Conservation (phyloP, 805 yeast species). For the Ogataea siamensis region DNA sequence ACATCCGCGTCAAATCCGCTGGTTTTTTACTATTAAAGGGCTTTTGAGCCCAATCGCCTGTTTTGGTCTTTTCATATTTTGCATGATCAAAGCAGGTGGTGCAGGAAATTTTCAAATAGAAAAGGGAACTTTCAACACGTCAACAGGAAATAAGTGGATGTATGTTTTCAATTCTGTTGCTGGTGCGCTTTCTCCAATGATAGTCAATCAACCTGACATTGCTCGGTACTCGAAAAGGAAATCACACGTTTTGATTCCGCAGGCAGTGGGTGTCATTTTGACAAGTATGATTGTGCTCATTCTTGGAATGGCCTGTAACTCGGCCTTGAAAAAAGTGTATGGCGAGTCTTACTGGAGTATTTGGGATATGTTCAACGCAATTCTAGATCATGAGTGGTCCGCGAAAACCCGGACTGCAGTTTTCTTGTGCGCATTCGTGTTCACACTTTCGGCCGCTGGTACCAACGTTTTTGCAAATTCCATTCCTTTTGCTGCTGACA, state of each 20-base stretch:
- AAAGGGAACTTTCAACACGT: constrained; percentile 6
- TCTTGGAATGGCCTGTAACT: constrained; percentile 23
- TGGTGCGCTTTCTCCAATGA: constrained; percentile 29
- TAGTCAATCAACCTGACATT: constrained; percentile 31
- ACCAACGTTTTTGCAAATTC: constrained; percentile 33
- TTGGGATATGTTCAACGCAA: constrained; percentile 31
- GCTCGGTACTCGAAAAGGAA: constrained; percentile 25
- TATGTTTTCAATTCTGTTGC: constrained; percentile 25
- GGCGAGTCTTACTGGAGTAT: constrained; percentile 31
- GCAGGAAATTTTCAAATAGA: constrained; percentile 22
- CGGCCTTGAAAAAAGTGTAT: constrained; percentile 20
- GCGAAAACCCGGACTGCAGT: constrained; percentile 30
- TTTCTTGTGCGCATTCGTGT: constrained; percentile 21
- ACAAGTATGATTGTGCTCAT: constrained; percentile 15
- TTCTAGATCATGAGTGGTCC: constrained; percentile 29
- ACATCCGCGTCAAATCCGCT: constrained; percentile 21
- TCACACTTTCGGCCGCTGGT: constrained; percentile 29
- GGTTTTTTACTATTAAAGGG: constrained; percentile 22
- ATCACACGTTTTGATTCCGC: constrained; percentile 17
- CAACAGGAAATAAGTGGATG: constrained; percentile 22
- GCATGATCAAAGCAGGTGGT: constrained; percentile 22
- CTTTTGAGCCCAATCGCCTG: constrained; percentile 22
- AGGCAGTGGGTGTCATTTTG: constrained; percentile 23
- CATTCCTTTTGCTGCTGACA: constrained; percentile 29
- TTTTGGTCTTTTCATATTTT: constrained; percentile 22